Evolutionary conservation across 345 rosid genomes (phyloP), one percentile per base, ranked within the genome.

Genomic region (Eutrema heterophyllum): DNA sequence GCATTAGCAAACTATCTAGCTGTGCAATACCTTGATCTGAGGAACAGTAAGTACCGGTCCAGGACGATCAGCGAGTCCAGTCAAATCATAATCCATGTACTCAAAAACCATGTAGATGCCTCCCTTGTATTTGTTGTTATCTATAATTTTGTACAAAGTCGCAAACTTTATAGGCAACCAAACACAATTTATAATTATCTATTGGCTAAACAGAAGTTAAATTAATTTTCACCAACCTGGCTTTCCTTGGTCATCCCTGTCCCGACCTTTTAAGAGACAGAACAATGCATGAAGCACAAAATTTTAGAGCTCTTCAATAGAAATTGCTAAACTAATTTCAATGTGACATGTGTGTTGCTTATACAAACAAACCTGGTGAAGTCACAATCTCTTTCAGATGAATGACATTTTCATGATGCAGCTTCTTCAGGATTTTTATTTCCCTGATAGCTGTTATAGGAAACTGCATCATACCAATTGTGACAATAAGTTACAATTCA

Each of bases 51-150:
- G 92, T 81, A 93, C 88, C 81, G 89, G 81, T 77, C 97, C 97
- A 72, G 97, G 96, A 77, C 97, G 96, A 81, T 95, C 96, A 67
- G 97, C 86, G 39, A 92, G 96, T 40, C 99, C 97, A 36, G 93
- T 95, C 86, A 95, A 83, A 64, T 91, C 98, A 82, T 91, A 97
- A 81, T 94, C 98, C 98, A 94, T 91, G 81, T 91, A 94, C 63
- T 91, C 98, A 72, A 91, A 94, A 58, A 94, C 98, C 98, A 94
- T 91, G 79, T 91, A 94, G 60, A 90, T 91, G 27, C 98, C 96
- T 62, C 98, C 93, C 78, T 87, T 94, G 80, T 91, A 91, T 83
- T 94, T 94, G 78, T 89, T 88, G 45, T 88, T 92, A 84, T 88
- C 97, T 91, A 81, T 57, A 86, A 59, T 49, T 48, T 13, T 9